Evolutionary conservation across 768 basidiomycete genomes (phyloP).

Genomic region (Pisolithus microcarpus): DNA sequence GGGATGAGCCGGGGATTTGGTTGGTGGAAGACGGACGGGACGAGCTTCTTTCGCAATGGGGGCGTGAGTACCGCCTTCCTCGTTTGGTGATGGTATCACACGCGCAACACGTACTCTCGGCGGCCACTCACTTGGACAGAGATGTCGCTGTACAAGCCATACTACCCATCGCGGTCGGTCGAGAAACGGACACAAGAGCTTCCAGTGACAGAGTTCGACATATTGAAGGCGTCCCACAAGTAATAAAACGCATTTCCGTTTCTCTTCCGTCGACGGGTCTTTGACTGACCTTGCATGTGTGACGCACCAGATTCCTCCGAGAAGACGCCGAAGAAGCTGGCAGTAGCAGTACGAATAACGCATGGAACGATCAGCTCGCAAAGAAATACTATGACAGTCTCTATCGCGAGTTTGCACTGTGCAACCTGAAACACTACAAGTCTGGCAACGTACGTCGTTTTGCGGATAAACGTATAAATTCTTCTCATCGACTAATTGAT

Average conservation of each 20-base stretch:
- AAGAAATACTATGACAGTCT: slow-evolving; percentile 82
- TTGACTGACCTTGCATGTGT: neutral
- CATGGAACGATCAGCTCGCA: slow-evolving; percentile 83
- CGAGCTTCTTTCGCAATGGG: neutral
- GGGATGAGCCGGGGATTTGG: too few species aligned
- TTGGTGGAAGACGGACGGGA: too few species aligned
- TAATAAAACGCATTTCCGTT: slow-evolving; percentile 19
- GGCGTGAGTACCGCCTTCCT: neutral
- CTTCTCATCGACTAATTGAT: neutral
- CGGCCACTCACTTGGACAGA: neutral
- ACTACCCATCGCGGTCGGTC: slow-evolving; percentile 7
- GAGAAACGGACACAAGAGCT: neutral
- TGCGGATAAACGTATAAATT: neutral
- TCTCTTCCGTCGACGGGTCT: neutral
- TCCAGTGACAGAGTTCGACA: slow-evolving; percentile 56
- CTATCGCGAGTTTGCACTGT: slow-evolving; percentile 87
- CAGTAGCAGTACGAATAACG: neutral
- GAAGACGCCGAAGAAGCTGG: slow-evolving; percentile 32
- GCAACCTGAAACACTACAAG: slow-evolving; percentile 95
- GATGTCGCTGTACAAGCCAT: slow-evolving; percentile 12
- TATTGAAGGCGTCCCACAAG: slow-evolving; percentile 69
- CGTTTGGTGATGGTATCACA: neutral
- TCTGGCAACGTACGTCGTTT: slow-evolving; percentile 63
- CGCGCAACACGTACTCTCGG: too few species aligned
- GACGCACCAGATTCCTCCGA: slow-evolving; percentile 59